Evolutionary conservation across 169 alveolate species (phyloP), one percentile per base, ranked within the genome.

Genomic region (Eimeria tenella): DNA sequence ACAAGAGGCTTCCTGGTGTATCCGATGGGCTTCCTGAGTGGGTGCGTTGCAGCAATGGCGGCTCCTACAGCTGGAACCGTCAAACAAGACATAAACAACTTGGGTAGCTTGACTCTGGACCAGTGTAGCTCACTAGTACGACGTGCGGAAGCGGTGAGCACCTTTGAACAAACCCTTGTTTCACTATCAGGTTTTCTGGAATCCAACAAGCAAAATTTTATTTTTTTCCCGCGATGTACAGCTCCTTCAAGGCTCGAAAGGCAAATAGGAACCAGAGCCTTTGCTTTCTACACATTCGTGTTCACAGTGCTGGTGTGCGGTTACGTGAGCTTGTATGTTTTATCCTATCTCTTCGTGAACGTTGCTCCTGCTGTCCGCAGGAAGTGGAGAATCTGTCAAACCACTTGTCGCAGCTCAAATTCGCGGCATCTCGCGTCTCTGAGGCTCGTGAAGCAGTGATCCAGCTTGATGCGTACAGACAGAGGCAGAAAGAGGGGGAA

Each of bases 401-500:
- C 25, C 95, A 91, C 52, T 52, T 91, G 90, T 49, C 86, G 58
- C 79, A 68, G 53, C 92, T 91, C 58, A 91, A 92, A n/a, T 60
- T 91, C 23, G 95, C 95, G 21, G 88, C 86, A 58, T 58, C 86
- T 42, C 83, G 92, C 79, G 86, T 91, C 49, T 83, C 82, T 7
- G 95, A 91, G 77, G 55, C 91, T 21, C 84, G 95, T 25, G 95
- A 91, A 53, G 95, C 95, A 53, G 79, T 91, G 70, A 25, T n/a
- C 0, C 74, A 81, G 86, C 84, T 91, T 65, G 94, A 89, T 49
- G 31, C 63, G 58, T 58, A 58, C 77, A 55, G 83, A 21, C 55
- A 71, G 53, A 84, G 23, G 79, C 79, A 49, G 23, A 84, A 84
- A 63, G 73, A 90, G 77, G 95, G 79, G 19, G 92, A 79, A 25